Conservation (phyloP, 2,329 filamentous ascomycete genomes). For the Bipolaris sorokiniana region DNA sequence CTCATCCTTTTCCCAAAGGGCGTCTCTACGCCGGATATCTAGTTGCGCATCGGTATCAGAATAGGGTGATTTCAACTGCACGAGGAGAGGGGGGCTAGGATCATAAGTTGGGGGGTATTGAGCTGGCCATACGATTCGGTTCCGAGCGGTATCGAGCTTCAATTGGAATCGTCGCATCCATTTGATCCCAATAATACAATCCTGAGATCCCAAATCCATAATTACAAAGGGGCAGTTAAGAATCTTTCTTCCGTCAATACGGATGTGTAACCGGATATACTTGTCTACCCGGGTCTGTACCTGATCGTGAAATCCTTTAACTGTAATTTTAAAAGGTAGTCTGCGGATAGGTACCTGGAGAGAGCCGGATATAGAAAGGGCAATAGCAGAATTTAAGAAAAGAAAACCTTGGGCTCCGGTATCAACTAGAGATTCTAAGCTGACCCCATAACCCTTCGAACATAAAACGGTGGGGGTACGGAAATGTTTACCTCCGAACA, state of each 20-base stretch:
- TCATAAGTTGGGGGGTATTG: too few species aligned
- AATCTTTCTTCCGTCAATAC: neutral
- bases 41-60: too few species aligned
- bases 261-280: neutral
- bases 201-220: neutral
- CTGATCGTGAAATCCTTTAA: neutral
- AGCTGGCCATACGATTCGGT: too few species aligned
- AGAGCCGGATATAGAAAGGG: neutral
- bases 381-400: neutral
- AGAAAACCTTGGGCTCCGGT: too few species aligned
- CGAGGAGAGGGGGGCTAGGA: too few species aligned
- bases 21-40: too few species aligned
- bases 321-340: neutral
- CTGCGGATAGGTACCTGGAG: neutral
- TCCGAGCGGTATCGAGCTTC: neutral
- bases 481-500: constrained; percentile 3
- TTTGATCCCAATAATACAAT: neutral
- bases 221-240: neutral
- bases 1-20: too few species aligned
- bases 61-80: too few species aligned
- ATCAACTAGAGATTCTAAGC: neutral
- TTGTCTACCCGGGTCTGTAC: neutral
- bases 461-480: neutral
- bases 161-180: neutral
- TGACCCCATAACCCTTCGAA: neutral